A percentile compares a stretch with the other conserved stretches of the same genome.
phyloP scores from a whole-genome alignment of 345 rosid genomes.

The Cardamine resedifolia region DNA sequence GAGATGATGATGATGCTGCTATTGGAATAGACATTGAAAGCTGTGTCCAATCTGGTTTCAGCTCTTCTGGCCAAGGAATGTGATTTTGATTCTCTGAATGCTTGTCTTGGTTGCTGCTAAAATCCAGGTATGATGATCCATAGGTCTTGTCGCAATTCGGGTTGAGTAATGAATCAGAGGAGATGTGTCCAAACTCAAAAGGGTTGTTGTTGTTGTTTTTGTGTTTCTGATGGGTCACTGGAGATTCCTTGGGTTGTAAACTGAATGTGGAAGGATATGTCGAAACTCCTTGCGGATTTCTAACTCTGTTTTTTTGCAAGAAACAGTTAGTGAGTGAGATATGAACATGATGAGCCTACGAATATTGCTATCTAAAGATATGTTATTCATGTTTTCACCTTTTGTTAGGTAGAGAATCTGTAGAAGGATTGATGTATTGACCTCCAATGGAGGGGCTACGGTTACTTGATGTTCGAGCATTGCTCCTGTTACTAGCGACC shows the following conservation, averaged over 20 bases:
- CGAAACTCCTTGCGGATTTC: conserved; percentile 26
- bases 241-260: conserved; percentile 41
- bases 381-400: conserved; percentile 31
- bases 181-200: conserved; percentile 52
- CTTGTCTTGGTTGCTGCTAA: conserved; percentile 40
- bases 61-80: conserved; percentile 52
- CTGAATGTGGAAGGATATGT: conserved; percentile 37
- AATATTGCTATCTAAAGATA: not conserved
- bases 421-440: conserved; percentile 40
- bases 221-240: conserved; percentile 35
- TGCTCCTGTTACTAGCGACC: conserved; percentile 18
- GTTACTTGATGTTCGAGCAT: conserved; percentile 35
- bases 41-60: conserved; percentile 64
- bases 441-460: conserved; percentile 30
- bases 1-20: conserved; percentile 46
- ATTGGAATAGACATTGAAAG: conserved; percentile 72
- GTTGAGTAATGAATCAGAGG: conserved; percentile 50
- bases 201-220: conserved; percentile 20
- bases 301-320: conserved; percentile 40
- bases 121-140: conserved; percentile 43
- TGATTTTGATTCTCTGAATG: conserved; percentile 33
- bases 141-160: conserved; percentile 41
- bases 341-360: not conserved
- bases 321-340: not conserved
- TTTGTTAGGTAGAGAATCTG: conserved; percentile 38